These are phyloP conservation scores for Nitzschia palea DNA, from an alignment of 108 stramenopile genomes.

Conservation along the genomic window DNA sequence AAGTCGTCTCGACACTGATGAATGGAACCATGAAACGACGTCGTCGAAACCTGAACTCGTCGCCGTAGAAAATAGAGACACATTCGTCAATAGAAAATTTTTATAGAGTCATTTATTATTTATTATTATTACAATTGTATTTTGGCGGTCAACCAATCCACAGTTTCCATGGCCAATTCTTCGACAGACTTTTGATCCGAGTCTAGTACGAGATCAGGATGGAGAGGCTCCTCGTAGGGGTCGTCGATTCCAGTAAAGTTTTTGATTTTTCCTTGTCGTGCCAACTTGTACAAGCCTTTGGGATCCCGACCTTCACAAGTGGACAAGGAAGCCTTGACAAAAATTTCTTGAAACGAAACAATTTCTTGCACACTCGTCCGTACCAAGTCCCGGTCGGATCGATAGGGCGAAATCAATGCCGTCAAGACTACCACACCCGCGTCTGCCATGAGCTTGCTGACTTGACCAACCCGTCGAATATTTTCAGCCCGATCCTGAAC, in stretches of 20 bases:
- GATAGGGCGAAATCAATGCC: constrained; percentile 89
- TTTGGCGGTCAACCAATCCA: constrained; percentile 18
- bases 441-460: constrained; percentile 86
- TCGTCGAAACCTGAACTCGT: not conserved
- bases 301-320: constrained; percentile 85
- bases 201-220: constrained; percentile 70
- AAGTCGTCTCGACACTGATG: constrained; percentile 62
- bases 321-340: constrained; percentile 75
- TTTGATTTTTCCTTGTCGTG: constrained; percentile 83
- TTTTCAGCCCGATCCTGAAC: constrained; percentile 82
- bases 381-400: constrained; percentile 72
- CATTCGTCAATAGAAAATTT: no score
- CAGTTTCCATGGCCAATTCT: constrained; percentile 33
- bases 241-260: constrained; percentile 91
- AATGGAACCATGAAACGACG: constrained; percentile 15
- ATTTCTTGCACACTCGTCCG: constrained; percentile 46
- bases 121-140: constrained; percentile 25
- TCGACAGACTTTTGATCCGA: constrained; percentile 37
- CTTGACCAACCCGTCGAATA: constrained; percentile 90
- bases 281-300: constrained; percentile 86
- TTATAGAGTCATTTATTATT: no score
- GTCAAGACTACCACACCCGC: constrained; percentile 88
- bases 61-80: not conserved
- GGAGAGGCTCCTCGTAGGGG: constrained; percentile 85
- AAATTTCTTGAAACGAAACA: constrained; percentile 78